A percentile compares a stretch with the other conserved stretches of the same genome.
Conservation (phyloP, 2,329 filamentous ascomycete species). For the Phialocephala subalpina region DNA sequence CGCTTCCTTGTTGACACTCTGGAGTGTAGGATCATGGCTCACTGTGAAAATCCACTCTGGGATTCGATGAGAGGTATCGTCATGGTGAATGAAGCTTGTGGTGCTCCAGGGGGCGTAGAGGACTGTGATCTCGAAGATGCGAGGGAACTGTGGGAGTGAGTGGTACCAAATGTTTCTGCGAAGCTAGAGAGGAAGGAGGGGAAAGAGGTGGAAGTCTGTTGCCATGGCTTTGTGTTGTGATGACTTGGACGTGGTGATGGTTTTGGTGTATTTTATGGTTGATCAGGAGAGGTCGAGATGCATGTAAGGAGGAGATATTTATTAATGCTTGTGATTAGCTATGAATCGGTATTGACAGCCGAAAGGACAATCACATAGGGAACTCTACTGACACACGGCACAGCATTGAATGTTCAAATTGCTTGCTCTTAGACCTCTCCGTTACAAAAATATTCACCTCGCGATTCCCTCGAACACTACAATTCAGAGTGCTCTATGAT, state of each 20-base stretch:
- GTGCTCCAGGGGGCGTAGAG: background rate
- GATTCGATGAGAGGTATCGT: background rate
- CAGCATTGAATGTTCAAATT: too few species aligned
- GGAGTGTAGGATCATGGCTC: background rate
- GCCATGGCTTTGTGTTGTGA: background rate
- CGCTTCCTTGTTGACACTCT: background rate
- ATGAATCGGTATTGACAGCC: too few species aligned
- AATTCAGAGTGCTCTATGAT: too few species aligned
- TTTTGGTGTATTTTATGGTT: background rate
- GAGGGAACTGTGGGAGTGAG: slow-evolving; percentile 4
- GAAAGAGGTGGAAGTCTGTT: slow-evolving; percentile 2
- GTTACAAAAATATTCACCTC: too few species aligned
- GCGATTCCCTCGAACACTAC: too few species aligned
- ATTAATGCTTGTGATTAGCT: too few species aligned
- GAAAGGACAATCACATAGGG: too few species aligned
- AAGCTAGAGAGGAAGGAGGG: slow-evolving; percentile 6
- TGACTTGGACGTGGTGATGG: background rate
- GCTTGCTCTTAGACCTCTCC: too few species aligned
- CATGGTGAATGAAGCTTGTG: background rate
- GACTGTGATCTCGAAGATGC: background rate
- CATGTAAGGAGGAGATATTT: background rate
- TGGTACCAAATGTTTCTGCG: slow-evolving; percentile 7
- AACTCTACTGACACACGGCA: too few species aligned
- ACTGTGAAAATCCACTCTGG: background rate
- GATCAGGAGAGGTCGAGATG: background rate